These are phyloP conservation scores for Blastocystis sp. DNA, from an alignment of 352 stramenopile genomes.

Conservation along the genomic window DNA sequence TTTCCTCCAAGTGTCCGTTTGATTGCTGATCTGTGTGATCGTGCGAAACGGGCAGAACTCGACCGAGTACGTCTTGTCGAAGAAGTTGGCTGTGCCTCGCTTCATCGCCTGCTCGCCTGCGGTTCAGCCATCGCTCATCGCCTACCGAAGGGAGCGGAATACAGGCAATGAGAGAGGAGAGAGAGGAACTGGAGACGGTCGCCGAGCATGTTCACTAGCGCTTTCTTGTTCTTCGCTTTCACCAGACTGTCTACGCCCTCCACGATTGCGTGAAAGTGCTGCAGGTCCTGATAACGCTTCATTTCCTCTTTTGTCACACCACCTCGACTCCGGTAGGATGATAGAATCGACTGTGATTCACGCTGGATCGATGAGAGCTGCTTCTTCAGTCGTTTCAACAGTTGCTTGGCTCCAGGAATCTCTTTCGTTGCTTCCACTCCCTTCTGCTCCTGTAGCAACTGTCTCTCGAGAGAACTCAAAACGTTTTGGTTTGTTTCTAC, in stretches of 20 bases:
- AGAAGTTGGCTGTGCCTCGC: constrained; percentile 3
- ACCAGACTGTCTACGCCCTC: neutral
- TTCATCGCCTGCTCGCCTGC: constrained; percentile 49
- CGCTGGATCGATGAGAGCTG: neutral
- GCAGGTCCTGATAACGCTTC: constrained; percentile 12
- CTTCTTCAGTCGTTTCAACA: neutral
- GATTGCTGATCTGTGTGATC: constrained; percentile 12
- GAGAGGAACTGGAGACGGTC: neutral
- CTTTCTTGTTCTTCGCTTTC: neutral
- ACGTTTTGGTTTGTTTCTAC: neutral
- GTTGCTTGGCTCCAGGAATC: neutral
- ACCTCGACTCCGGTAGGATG: neutral
- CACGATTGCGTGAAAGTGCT: neutral
- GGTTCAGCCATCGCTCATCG: neutral
- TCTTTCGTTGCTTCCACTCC: neutral
- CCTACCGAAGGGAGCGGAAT: constrained; percentile 22
- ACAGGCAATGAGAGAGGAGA: neutral
- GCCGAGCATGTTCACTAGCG: neutral
- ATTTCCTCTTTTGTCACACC: neutral
- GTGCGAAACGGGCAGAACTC: constrained; percentile 41
- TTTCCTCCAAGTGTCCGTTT: constrained; percentile 34
- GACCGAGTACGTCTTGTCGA: constrained; percentile 28
- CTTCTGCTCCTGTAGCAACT: neutral
- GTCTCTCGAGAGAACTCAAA: neutral
- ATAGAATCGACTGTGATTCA: neutral